Base-by-base conservation (phyloP, 2,329 filamentous ascomycete genomes). In the Periconia sp. region DNA sequence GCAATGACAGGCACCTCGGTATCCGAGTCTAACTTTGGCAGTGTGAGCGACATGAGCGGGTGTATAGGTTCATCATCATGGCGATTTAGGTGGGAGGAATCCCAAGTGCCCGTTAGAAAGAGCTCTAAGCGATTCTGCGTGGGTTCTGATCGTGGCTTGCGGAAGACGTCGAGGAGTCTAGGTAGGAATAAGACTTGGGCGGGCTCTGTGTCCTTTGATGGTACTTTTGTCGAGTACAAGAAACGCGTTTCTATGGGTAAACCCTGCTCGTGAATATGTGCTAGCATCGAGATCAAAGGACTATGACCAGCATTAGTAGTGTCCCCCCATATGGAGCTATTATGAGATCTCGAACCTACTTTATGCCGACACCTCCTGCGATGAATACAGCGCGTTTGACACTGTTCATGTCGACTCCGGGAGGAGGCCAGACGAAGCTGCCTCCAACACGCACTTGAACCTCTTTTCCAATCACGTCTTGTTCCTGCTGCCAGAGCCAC, bases 361-460 rank as follows among this genome's bases (percentile, higher is more conserved):
- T 95, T 43, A 95, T 85, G 0, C 90, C 89, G 16, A 95, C 85
- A 1, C 89, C 90, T 1, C 89, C 89, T 0, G 89, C 89, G 11
- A 95, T 77, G 49, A 95, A 85, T 3, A 95, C 80, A 4, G 87
- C 77, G 40, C 80, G 83, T 30, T 77, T 75, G 29, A 87, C 73
- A 4, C 65, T 53, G 4, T 64, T 58, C 3, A 67, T 47, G 34
- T 78, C 69, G 15, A 79, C 48, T 15, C 69, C 67, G 0, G 75
- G 72, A 0, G 87, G 88, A 0, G 91, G 91, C 76, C 85, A 95
- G 3, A 86, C 79, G 59, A 96, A 96, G 54, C 83, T 85, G 0
- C 91, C 91, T 1, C 91, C 91, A 1, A 94, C 82, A 21, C 89
- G 81, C 21, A 95, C 83, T 1, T 71, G 72, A 11, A 95, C 70